These are phyloP conservation scores for Boletales sp. DNA, from an alignment of 768 basidiomycete species.

Conservation along the genomic window DNA sequence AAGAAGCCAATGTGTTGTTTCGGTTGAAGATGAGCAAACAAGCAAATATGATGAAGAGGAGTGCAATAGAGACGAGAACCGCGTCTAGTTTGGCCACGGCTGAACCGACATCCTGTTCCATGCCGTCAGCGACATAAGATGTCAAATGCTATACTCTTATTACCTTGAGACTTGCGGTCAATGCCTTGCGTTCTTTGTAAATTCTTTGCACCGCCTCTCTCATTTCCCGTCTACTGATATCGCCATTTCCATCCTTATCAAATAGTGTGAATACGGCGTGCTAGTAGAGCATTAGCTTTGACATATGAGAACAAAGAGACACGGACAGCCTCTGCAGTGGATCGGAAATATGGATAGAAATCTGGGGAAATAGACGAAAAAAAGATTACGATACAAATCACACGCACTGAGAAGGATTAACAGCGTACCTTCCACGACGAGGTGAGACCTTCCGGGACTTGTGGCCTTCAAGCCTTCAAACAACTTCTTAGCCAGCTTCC, in stretches of 20 bases:
- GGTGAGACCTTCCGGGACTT: constrained; percentile 54
- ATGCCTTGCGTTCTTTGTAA: constrained; percentile 71
- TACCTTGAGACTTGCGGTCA: constrained; percentile 69
- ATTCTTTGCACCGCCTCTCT: constrained; percentile 78
- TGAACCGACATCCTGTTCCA: constrained; percentile 60
- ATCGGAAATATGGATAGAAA: constrained; percentile 74
- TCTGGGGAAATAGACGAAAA: constrained; percentile 39
- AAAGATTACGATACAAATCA: neutral
- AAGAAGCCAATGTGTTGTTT: constrained; percentile 59
- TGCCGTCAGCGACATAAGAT: constrained; percentile 2
- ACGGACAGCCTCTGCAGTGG: constrained; percentile 64
- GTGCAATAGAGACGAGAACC: constrained; percentile 57
- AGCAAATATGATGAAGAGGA: constrained; percentile 61
- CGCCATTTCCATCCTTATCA: constrained; percentile 82
- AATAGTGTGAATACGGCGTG: constrained; percentile 68
- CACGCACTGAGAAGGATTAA: neutral
- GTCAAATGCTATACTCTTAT: constrained; percentile 3
- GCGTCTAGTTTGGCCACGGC: constrained; percentile 77
- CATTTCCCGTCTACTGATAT: constrained; percentile 76
- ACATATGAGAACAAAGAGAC: neutral
- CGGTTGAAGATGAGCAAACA: constrained; percentile 75
- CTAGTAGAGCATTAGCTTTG: constrained; percentile 31
- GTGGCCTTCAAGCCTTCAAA: constrained; percentile 60
- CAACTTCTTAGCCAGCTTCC: constrained; percentile 64
- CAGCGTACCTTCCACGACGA: constrained; percentile 60